Conservation (phyloP, 2,329 filamentous ascomycete species). For the Alternaria rosae region DNA sequence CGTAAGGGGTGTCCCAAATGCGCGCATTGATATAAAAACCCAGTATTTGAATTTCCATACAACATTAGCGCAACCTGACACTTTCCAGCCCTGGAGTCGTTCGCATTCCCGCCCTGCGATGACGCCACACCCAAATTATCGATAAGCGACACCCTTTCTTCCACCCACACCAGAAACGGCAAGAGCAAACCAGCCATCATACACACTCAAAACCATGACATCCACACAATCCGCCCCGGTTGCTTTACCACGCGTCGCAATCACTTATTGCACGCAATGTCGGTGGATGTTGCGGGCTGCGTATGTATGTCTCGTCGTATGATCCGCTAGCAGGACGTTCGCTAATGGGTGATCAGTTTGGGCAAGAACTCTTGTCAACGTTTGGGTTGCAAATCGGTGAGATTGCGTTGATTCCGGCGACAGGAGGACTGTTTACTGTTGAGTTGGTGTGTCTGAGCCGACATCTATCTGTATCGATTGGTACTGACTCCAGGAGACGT, state of each 20-base stretch:
- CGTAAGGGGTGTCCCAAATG: not conserved
- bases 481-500: slow-evolving; percentile 29
- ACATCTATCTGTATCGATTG: not conserved
- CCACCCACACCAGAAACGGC: not conserved
- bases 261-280: slow-evolving; percentile 92
- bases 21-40: not conserved
- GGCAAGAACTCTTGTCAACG: slow-evolving; percentile 93
- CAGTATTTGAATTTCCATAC: not conserved
- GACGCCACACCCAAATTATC: slow-evolving; percentile 14
- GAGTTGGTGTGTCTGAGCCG: slow-evolving; percentile 58
- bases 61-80: not conserved
- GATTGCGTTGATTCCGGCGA: slow-evolving; percentile 83
- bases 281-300: slow-evolving; percentile 89
- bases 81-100: not conserved
- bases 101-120: not conserved
- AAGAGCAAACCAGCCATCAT: not conserved
- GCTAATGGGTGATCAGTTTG: slow-evolving; percentile 66
- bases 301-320: slow-evolving; percentile 67
- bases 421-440: slow-evolving; percentile 83
- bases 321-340: not conserved
- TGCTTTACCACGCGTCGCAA: slow-evolving; percentile 76
- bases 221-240: slow-evolving; percentile 35
- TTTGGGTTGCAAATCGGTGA: slow-evolving; percentile 86
- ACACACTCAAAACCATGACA: slow-evolving; percentile 25
- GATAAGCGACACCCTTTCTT: slow-evolving; percentile 12